Percentiles rank a stretch among this genome's conserved stretches.
Conservation (phyloP, 352 stramenopile genomes). For the Aphanomyces cochlioides region DNA sequence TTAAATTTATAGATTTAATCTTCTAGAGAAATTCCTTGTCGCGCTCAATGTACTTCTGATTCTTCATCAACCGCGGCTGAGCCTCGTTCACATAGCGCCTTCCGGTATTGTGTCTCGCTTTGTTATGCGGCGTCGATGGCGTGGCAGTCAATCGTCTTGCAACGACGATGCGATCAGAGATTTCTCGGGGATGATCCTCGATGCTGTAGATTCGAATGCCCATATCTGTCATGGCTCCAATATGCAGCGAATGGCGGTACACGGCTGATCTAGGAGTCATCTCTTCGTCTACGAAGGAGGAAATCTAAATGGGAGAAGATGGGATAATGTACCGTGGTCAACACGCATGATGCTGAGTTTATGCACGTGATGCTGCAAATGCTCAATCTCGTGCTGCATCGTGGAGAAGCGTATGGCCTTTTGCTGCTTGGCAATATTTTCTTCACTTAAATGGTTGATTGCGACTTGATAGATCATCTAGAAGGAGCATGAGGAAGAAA, state of each 20-base stretch:
- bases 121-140: constrained; percentile 23
- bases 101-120: not conserved
- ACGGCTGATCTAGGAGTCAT: constrained; percentile 45
- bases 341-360: constrained; percentile 30
- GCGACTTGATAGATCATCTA: constrained; percentile 38
- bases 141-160: constrained; percentile 31
- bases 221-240: constrained; percentile 64
- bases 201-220: constrained; percentile 76
- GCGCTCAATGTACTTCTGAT: constrained; percentile 22
- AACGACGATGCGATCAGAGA: constrained; percentile 52
- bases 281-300: constrained; percentile 18
- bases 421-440: constrained; percentile 52
- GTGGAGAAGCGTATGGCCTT: constrained; percentile 56
- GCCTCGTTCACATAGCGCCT: constrained; percentile 4
- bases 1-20: constrained; percentile 2
- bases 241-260: constrained; percentile 63
- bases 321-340: not conserved
- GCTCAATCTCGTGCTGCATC: constrained; percentile 73
- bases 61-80: constrained; percentile 27
- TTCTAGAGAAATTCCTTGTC: constrained; percentile 22
- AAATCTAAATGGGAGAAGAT: not conserved
- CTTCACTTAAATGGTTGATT: constrained; percentile 53
- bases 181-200: constrained; percentile 42
- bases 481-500: not conserved
- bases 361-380: constrained; percentile 71